Evolutionary conservation across 2,329 filamentous ascomycete genomes (phyloP).

Genomic region (Hymenoscyphus scutula): DNA sequence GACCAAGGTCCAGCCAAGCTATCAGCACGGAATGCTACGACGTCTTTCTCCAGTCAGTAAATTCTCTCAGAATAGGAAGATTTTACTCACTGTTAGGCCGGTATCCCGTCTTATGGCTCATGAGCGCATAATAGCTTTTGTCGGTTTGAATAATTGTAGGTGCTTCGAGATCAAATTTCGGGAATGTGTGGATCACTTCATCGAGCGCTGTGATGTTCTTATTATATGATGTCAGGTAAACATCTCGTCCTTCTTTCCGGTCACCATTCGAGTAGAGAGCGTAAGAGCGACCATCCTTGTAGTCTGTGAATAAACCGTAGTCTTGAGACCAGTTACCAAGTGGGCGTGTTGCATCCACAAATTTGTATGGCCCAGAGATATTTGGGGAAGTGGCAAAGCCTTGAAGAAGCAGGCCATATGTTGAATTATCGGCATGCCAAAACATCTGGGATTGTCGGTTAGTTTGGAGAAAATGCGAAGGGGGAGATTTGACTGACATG

Average conservation of each 20-base stretch:
- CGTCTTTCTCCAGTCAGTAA: slow-evolving; percentile 38
- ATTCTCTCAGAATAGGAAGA: not conserved
- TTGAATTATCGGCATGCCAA: slow-evolving; percentile 1
- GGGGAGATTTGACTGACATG: slow-evolving; percentile 46
- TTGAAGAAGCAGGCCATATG: not conserved
- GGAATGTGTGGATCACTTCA: slow-evolving; percentile 51
- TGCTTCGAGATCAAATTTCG: slow-evolving; percentile 60
- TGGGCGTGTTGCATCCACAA: slow-evolving; percentile 47
- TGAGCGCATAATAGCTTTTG: slow-evolving; percentile 56
- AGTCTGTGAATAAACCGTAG: slow-evolving; percentile 59
- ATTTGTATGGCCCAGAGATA: not conserved
- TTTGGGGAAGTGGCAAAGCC: not conserved
- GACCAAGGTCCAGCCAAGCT: slow-evolving; percentile 51
- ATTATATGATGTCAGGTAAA: slow-evolving; percentile 56
- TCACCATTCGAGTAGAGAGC: slow-evolving; percentile 61
- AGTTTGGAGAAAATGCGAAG: not conserved
- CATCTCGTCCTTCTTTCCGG: slow-evolving; percentile 51
- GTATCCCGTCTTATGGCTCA: slow-evolving; percentile 64
- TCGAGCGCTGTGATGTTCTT: slow-evolving; percentile 50
- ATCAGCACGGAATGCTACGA: slow-evolving; percentile 55
- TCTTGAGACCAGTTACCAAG: slow-evolving; percentile 63
- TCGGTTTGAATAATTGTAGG: slow-evolving; percentile 60
- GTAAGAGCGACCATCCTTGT: slow-evolving; percentile 55
- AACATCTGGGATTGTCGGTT: not conserved
- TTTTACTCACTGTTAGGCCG: slow-evolving; percentile 50